phyloP scores from a whole-genome alignment of 805 yeast species.

The Pichia cabralensis region DNA sequence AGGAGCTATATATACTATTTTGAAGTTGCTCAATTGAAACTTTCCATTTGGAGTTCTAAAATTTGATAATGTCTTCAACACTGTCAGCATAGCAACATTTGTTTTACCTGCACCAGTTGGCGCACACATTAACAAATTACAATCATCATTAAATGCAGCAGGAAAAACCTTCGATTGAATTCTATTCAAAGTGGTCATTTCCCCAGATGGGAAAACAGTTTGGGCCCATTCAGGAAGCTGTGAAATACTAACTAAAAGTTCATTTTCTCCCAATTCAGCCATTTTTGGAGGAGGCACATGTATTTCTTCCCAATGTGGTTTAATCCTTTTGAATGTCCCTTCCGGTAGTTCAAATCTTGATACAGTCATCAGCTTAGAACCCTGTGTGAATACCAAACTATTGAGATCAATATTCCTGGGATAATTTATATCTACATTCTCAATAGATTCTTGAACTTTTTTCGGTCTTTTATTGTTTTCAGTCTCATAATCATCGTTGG shows the following conservation, averaged over 20 bases:
- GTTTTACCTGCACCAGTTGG: slow-evolving; percentile 99
- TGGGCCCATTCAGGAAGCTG: slow-evolving; percentile 78
- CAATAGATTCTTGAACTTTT: neutral
- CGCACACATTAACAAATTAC: slow-evolving; percentile 79
- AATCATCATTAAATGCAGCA: slow-evolving; percentile 60
- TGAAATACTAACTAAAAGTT: slow-evolving; percentile 44
- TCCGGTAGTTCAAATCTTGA: slow-evolving; percentile 66
- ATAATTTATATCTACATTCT: slow-evolving; percentile 15
- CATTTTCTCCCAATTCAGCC: slow-evolving; percentile 21
- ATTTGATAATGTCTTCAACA: slow-evolving; percentile 51
- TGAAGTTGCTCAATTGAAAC: slow-evolving; percentile 48
- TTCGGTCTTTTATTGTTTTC: slow-evolving; percentile 7
- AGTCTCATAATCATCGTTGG: slow-evolving; percentile 3
- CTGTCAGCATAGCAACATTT: slow-evolving; percentile 84
- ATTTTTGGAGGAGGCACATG: slow-evolving; percentile 80
- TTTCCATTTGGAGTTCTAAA: slow-evolving; percentile 37
- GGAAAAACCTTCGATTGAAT: slow-evolving; percentile 81
- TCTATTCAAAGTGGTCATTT: slow-evolving; percentile 60
- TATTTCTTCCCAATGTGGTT: slow-evolving; percentile 74
- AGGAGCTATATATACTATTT: slow-evolving; percentile 86
- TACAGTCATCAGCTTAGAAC: slow-evolving; percentile 56
- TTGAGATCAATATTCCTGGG: slow-evolving; percentile 58
- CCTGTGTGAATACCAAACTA: slow-evolving; percentile 58
- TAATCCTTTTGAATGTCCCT: slow-evolving; percentile 71
- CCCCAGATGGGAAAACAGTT: slow-evolving; percentile 57